Evolutionary conservation across 306 rosid species (phyloP).

Genomic region (Quercus variabilis): DNA sequence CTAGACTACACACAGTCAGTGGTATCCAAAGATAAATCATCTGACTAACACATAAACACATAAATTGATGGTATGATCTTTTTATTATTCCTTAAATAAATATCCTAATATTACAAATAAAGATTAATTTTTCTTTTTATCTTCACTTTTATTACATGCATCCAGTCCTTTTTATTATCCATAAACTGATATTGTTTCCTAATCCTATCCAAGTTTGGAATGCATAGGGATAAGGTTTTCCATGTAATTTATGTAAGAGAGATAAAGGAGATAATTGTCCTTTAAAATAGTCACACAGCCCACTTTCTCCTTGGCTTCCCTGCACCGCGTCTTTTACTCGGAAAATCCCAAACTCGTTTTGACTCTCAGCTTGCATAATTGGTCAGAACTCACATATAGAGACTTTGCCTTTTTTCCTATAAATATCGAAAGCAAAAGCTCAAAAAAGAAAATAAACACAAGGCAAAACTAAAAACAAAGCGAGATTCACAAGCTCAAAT

Average conservation of each 20-base stretch:
- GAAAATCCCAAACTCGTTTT: constrained; percentile 25
- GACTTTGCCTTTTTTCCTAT: background rate
- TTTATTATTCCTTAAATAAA: no score
- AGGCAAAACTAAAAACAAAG: background rate
- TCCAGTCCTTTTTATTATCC: no score
- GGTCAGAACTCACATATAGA: background rate
- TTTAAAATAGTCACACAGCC: background rate
- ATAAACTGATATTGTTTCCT: no score
- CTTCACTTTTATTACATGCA: no score
- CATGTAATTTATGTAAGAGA: background rate
- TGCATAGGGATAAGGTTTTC: background rate
- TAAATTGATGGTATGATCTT: no score
- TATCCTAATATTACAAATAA: no score
- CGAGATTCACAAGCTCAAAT: constrained; percentile 27
- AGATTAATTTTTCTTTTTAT: no score
- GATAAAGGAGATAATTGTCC: constrained; percentile 7
- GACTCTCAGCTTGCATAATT: constrained; percentile 25
- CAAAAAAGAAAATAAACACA: background rate
- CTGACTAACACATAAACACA: no score
- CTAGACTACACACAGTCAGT: no score
- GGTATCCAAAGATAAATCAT: no score
- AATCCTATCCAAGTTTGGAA: background rate
- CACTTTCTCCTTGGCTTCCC: constrained; percentile 18
- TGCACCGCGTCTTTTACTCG: constrained; percentile 37
- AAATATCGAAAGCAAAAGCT: background rate